phyloP scores from a whole-genome alignment of 2,329 filamentous ascomycete genomes.

The Pseudogymnoascus sp. region DNA sequence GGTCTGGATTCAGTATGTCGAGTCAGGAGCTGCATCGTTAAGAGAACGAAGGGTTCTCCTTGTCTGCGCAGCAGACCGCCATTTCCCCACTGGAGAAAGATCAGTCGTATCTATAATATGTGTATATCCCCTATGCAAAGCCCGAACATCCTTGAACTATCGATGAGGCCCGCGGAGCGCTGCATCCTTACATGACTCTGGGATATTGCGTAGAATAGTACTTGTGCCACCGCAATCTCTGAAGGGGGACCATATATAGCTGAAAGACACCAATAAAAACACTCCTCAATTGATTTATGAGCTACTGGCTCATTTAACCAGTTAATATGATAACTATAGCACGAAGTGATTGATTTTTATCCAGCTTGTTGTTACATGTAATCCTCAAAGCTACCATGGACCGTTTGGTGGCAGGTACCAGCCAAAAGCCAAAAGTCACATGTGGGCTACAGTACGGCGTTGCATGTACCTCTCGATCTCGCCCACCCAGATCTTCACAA shows the following conservation, averaged over 20 bases:
- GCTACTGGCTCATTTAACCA: background rate
- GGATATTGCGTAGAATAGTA: background rate
- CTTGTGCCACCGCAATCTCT: background rate
- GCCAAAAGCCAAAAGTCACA: background rate
- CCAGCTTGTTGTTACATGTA: background rate
- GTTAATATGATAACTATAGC: background rate
- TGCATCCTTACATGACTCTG: background rate
- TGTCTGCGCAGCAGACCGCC: background rate
- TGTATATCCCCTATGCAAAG: background rate
- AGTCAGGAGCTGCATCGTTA: background rate
- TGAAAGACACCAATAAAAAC: background rate
- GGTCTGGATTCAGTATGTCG: background rate
- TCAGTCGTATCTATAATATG: background rate
- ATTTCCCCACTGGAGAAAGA: background rate
- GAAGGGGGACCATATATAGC: background rate
- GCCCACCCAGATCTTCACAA: background rate
- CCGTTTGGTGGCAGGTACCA: background rate
- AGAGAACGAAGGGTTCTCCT: background rate
- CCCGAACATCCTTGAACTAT: background rate
- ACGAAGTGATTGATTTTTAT: background rate
- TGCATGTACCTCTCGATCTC: background rate
- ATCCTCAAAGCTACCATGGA: background rate
- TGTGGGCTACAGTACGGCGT: background rate
- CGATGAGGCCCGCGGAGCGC: background rate
- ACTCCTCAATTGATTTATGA: background rate